Conservation (phyloP, 345 rosid genomes). For the Balakata baccata region DNA sequence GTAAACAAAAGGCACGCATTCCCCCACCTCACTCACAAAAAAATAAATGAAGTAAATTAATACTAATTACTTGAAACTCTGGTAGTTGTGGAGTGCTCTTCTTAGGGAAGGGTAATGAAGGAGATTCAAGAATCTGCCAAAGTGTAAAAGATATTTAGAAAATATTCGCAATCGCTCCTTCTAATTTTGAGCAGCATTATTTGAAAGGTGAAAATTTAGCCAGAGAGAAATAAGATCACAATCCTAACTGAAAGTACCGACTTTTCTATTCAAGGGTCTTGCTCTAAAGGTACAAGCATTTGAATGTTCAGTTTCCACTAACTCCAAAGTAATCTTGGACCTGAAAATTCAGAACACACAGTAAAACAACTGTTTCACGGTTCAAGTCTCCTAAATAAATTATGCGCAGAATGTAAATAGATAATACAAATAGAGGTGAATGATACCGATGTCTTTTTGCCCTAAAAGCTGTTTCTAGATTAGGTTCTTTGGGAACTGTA, state of each 20-base stretch:
- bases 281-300: conserved; percentile 33
- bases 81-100: conserved; percentile 31
- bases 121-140: conserved; percentile 36
- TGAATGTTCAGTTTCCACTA: conserved; percentile 30
- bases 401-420: not conserved
- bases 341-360: conserved; percentile 35
- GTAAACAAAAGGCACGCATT: conserved; percentile 3
- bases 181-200: not conserved
- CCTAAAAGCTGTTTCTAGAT: conserved; percentile 53
- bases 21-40: not conserved
- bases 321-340: conserved; percentile 30
- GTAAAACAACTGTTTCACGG: conserved; percentile 5
- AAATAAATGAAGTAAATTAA: not conserved
- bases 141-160: conserved; percentile 10
- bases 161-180: not conserved
- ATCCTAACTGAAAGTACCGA: conserved; percentile 23
- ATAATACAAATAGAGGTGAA: not conserved
- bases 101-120: conserved; percentile 21
- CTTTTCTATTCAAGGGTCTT: conserved; percentile 48
- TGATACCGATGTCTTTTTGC: conserved; percentile 46
- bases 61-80: conserved; percentile 35
- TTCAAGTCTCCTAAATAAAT: not conserved
- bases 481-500: conserved; percentile 58
- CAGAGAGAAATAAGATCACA: not conserved
- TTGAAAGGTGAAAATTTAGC: not conserved